Percentiles rank a stretch among this genome's conserved stretches.
phyloP scores from a whole-genome alignment of 257 asterid species.

The Solanum sejunctum region DNA sequence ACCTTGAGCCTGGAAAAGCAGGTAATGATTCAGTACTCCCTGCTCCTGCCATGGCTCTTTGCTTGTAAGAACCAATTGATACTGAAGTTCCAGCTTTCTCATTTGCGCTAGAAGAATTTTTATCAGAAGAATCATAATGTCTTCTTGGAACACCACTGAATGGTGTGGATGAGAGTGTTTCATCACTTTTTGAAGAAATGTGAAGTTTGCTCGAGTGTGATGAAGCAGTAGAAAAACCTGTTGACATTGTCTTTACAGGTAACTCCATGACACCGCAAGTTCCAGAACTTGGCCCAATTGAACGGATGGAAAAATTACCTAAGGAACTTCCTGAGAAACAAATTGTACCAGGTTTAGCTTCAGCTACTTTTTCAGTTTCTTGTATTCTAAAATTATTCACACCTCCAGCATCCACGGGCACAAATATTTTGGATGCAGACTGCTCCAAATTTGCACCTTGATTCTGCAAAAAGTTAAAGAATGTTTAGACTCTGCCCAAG shows the following conservation, averaged over 20 bases:
- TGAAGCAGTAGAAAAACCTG: conserved; percentile 21
- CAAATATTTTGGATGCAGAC: conserved; percentile 6
- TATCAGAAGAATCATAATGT: conserved; percentile 16
- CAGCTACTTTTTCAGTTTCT: conserved; percentile 20
- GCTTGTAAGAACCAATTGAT: conserved; percentile 27
- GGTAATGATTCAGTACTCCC: conserved; percentile 23
- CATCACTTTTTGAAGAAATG: conserved; percentile 2
- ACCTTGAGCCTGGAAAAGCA: conserved; percentile 22
- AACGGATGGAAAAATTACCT: conserved; percentile 26
- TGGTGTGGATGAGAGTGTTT: conserved; percentile 11
- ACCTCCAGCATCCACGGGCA: conserved; percentile 1
- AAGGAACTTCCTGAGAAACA: conserved; percentile 17
- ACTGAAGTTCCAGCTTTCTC: conserved; percentile 25
- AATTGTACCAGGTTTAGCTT: conserved; percentile 23
- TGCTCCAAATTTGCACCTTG: conserved; percentile 4
- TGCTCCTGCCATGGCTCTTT: conserved; percentile 12
- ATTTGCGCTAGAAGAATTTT: conserved; percentile 21
- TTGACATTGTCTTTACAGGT: conserved; percentile 16
- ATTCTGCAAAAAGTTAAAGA: neutral
- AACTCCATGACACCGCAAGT: conserved; percentile 17
- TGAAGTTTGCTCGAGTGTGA: conserved; percentile 8
- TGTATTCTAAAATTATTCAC: neutral
- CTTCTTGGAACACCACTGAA: conserved; percentile 9
- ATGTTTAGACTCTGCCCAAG: neutral
- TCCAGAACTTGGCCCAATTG: conserved; percentile 18